Evolutionary conservation across 768 basidiomycete species (phyloP).

Genomic region (Hirschioporus abietinus): DNA sequence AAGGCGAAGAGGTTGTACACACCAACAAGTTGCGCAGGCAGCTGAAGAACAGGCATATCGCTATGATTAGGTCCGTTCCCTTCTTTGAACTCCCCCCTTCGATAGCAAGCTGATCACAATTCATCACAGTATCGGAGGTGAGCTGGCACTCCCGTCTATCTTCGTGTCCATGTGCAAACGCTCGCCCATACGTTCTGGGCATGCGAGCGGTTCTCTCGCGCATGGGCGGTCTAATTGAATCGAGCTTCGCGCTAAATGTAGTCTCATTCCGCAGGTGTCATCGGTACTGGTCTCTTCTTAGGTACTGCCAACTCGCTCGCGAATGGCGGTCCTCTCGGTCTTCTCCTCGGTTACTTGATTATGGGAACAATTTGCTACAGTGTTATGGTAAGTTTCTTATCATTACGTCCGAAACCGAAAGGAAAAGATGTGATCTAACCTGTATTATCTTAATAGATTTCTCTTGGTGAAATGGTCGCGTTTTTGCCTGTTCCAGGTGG

Average conservation of each 20-base stretch:
- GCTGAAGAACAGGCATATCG: slow-evolving; percentile 9
- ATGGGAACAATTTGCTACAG: slow-evolving; percentile 31
- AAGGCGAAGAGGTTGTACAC: not conserved
- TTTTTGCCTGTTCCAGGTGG: slow-evolving; percentile 41
- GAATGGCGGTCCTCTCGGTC: slow-evolving; percentile 42
- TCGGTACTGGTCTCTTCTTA: slow-evolving; percentile 35
- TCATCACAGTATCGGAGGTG: slow-evolving; percentile 1
- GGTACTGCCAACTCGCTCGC: slow-evolving; percentile 29
- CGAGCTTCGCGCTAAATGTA: not conserved
- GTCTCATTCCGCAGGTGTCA: slow-evolving; percentile 25
- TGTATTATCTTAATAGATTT: slow-evolving; percentile 15
- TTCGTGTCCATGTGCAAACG: not conserved
- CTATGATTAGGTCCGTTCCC: slow-evolving; percentile 7
- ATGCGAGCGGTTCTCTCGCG: not conserved
- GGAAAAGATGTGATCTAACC: not conserved
- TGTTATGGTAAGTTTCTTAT: slow-evolving; percentile 28
- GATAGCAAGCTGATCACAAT: not conserved
- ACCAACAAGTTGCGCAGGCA: not conserved
- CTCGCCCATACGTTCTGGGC: not conserved
- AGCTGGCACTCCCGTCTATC: not conserved
- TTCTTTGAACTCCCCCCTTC: not conserved
- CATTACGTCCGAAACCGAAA: not conserved
- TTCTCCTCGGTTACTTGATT: slow-evolving; percentile 36
- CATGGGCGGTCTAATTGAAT: not conserved
- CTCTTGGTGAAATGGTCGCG: slow-evolving; percentile 41